A percentile compares a stretch with the other conserved stretches of the same genome.
phyloP scores from a whole-genome alignment of 2,329 filamentous ascomycete genomes.

The Ophiocordyceps camponoti-saundersi region DNA sequence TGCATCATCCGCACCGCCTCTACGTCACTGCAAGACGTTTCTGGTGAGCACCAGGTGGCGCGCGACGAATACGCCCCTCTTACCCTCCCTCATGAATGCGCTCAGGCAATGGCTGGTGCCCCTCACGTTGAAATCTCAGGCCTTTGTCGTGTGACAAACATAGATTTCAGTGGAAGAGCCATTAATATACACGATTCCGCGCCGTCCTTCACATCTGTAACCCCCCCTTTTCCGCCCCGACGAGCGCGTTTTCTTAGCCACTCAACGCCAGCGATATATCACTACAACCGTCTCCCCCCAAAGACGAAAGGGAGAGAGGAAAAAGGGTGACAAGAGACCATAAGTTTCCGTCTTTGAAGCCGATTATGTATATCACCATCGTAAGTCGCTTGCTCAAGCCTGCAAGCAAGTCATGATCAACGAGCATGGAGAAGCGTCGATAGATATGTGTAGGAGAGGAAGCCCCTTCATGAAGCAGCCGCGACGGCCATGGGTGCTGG shows the following conservation, averaged over 20 bases:
- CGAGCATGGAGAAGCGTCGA: not conserved
- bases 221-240: constrained; percentile 3
- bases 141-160: not conserved
- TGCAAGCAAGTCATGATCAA: not conserved
- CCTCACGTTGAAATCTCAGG: not conserved
- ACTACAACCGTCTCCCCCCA: not conserved
- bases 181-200: constrained; percentile 2
- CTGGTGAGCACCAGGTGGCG: not conserved
- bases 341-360: constrained; percentile 1
- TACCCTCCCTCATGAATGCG: not conserved
- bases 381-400: not conserved
- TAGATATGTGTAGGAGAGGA: not conserved
- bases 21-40: not conserved
- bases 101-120: not conserved
- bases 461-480: constrained; percentile 17
- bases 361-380: not conserved
- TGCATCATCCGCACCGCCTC: not conserved
- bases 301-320: not conserved
- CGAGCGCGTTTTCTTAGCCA: constrained; percentile 2
- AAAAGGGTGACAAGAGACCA: not conserved
- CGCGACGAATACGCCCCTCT: not conserved
- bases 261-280: constrained; percentile 8
- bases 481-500: constrained; percentile 30
- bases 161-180: not conserved
- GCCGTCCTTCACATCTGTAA: constrained; percentile 3